Percentiles rank a stretch among this genome's conserved stretches.
Conservation (phyloP, 73 alveolate species). For the Paramecium bursaria region DNA sequence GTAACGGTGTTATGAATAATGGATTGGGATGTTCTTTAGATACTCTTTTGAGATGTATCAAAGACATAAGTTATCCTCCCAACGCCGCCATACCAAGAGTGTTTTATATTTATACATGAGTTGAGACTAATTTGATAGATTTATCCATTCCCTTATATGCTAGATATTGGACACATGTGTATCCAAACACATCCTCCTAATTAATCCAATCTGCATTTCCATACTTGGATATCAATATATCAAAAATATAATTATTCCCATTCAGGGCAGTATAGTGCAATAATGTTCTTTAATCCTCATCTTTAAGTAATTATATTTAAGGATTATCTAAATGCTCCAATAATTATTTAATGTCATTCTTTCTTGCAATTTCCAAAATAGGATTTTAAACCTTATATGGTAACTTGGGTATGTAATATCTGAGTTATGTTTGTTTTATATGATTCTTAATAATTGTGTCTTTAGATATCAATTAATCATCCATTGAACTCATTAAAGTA, state of each 20-base stretch:
- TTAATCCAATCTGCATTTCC: background rate
- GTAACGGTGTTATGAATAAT: slow-evolving; percentile 86
- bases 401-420: too few species aligned
- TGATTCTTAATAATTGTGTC: too few species aligned
- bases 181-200: background rate
- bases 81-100: slow-evolving; percentile 13
- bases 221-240: slow-evolving; percentile 1
- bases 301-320: background rate
- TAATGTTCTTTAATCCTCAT: slow-evolving; percentile 10
- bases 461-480: too few species aligned
- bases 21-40: background rate
- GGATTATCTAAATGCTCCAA: too few species aligned
- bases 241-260: background rate
- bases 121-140: background rate
- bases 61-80: background rate
- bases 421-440: too few species aligned
- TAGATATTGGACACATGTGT: background rate
- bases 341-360: too few species aligned
- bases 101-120: background rate
- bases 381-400: too few species aligned
- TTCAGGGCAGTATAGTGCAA: slow-evolving; percentile 35
- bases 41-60: background rate
- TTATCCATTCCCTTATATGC: background rate
- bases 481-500: slow-evolving; percentile 12
- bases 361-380: too few species aligned